phyloP scores from a whole-genome alignment of 1,139 yeast species.

The Suhomyces bolitotheri region DNA sequence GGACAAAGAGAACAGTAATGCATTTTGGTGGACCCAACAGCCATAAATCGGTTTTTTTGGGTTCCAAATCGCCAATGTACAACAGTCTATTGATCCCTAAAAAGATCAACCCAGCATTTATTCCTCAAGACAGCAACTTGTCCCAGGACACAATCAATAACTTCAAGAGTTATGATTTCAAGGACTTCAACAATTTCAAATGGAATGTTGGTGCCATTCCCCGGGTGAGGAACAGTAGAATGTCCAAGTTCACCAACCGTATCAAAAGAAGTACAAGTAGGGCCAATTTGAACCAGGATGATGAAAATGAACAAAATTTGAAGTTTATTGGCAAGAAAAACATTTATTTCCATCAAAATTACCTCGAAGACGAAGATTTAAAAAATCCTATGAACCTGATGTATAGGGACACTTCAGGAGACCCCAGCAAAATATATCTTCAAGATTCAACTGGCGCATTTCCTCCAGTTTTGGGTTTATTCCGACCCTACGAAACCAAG shows the following conservation, averaged over 20 bases:
- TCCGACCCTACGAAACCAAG: constrained; percentile 54
- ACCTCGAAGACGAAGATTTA: constrained; percentile 19
- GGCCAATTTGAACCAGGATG: constrained; percentile 6
- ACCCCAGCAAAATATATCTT: constrained; percentile 35
- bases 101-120: constrained; percentile 23
- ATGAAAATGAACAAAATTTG: constrained; percentile 8
- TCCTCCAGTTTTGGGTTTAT: constrained; percentile 49
- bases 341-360: constrained; percentile 26
- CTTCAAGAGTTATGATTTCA: constrained; percentile 33
- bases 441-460: constrained; percentile 26
- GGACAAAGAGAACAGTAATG: constrained; percentile 3
- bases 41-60: constrained; percentile 5
- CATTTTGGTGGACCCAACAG: constrained; percentile 11
- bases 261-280: constrained; percentile 9
- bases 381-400: constrained; percentile 20
- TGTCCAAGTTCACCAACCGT: constrained; percentile 14
- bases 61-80: constrained; percentile 16
- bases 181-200: constrained; percentile 26
- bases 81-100: constrained; percentile 33
- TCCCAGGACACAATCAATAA: constrained; percentile 6
- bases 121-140: constrained; percentile 19
- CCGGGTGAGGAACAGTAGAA: constrained; percentile 25
- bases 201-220: constrained; percentile 54
- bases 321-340: constrained; percentile 22
- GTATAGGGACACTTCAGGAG: constrained; percentile 22